Evolutionary conservation across 1,284 basidiomycete species (phyloP).

Genomic region (Melampsora americana): DNA sequence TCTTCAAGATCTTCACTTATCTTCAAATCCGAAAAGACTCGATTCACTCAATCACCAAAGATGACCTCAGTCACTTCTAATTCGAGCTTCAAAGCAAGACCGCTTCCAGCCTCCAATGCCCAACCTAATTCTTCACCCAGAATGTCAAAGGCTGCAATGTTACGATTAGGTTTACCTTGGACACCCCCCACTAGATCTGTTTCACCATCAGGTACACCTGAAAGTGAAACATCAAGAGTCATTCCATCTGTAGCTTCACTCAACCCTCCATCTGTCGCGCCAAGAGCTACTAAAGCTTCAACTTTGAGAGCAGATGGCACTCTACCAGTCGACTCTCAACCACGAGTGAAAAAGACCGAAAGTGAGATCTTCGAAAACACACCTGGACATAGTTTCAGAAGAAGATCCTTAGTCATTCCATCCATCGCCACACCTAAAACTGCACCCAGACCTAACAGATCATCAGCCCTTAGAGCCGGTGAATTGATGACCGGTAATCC

Average conservation of each 20-base stretch:
- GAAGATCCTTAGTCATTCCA: slow-evolving; percentile 11
- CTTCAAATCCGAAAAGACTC: no score
- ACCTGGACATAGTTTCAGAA: slow-evolving; percentile 29
- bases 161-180: slow-evolving; percentile 22
- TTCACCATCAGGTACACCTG: neutral
- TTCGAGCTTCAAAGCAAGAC: neutral
- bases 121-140: slow-evolving; percentile 7
- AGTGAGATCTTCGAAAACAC: slow-evolving; percentile 29
- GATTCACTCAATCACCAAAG: no score
- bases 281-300: slow-evolving; percentile 23
- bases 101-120: slow-evolving; percentile 5
- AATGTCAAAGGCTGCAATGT: slow-evolving; percentile 34
- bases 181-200: slow-evolving; percentile 7
- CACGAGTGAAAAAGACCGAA: slow-evolving; percentile 1
- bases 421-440: slow-evolving; percentile 18
- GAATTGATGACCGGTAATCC: neutral
- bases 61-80: neutral
- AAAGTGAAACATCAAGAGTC: neutral
- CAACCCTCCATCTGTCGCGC: slow-evolving; percentile 9
- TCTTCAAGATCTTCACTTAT: neutral
- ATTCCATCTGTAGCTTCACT: slow-evolving; percentile 1
- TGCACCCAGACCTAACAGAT: slow-evolving; percentile 15
- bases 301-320: neutral
- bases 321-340: neutral
- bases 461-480: slow-evolving; percentile 14